A percentile compares a stretch with the other conserved stretches of the same genome.
Evolutionary conservation across 495 filamentous ascomycete genomes (phyloP).

Genomic region (Endocarpon pusillum): DNA sequence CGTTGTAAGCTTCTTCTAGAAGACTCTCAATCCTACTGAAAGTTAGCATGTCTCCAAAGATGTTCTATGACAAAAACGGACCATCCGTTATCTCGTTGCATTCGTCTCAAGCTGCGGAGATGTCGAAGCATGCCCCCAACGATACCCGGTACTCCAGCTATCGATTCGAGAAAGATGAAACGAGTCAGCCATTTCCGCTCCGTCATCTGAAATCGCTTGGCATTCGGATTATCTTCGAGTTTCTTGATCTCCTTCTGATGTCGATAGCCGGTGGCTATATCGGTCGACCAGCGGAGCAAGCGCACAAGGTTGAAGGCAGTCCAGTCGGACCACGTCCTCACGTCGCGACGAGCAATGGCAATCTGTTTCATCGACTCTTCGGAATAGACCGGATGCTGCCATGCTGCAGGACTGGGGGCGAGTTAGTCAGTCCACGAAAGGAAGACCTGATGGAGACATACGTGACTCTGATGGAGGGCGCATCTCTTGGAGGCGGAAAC

Average conservation of each 20-base stretch:
- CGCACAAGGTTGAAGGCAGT: conserved; percentile 45
- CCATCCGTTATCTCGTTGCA: conserved; percentile 94
- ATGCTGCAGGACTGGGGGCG: conserved; percentile 15
- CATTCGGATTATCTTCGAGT: conserved; percentile 23
- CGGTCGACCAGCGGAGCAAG: conserved; percentile 47
- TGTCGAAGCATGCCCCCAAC: conserved; percentile 89
- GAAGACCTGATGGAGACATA: too few relatives aligned
- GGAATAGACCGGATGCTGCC: conserved; percentile 35
- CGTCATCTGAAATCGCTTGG: conserved; percentile 45
- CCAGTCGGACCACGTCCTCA: conserved; percentile 49
- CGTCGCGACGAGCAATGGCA: conserved; percentile 46
- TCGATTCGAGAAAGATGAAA: conserved; percentile 84
- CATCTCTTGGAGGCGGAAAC: conserved; percentile 10
- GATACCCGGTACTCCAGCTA: conserved; percentile 93
- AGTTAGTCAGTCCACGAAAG: conserved; percentile 7
- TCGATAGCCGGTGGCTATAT: conserved; percentile 53
- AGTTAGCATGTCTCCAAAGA: background rate
- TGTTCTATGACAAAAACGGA: conserved; percentile 10
- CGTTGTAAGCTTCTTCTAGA: conserved; percentile 87
- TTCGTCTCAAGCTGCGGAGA: conserved; percentile 58
- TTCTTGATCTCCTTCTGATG: conserved; percentile 38
- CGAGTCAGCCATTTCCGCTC: conserved; percentile 65
- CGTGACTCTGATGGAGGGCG: conserved; percentile 12
- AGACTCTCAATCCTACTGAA: conserved; percentile 66
- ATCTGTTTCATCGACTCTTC: conserved; percentile 46